Conservation (phyloP, 208 protist genomes). For the Trypanosoma caninum region DNA sequence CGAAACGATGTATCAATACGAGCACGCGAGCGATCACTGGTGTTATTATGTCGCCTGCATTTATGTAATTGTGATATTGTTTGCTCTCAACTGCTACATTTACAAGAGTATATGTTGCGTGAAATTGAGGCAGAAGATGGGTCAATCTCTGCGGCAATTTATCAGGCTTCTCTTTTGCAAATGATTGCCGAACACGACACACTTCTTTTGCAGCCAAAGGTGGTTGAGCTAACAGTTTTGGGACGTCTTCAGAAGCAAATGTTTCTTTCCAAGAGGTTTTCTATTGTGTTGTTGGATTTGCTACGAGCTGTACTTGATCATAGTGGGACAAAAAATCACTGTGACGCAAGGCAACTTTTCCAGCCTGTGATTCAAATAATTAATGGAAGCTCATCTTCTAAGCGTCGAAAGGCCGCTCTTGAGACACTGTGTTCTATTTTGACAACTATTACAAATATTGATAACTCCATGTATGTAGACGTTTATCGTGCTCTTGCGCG, state of each 20-base stretch:
- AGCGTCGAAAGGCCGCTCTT: conserved; percentile 56
- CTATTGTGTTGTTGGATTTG: conserved; percentile 63
- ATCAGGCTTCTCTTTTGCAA: conserved; percentile 51
- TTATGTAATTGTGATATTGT: conserved; percentile 66
- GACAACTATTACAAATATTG: conserved; percentile 56
- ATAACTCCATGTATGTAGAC: conserved; percentile 42
- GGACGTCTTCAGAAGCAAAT: conserved; percentile 54
- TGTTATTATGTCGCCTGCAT: conserved; percentile 78
- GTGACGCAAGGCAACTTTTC: conserved; percentile 44
- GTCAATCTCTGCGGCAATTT: conserved; percentile 70
- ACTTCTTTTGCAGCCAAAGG: conserved; percentile 58
- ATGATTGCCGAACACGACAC: conserved; percentile 69
- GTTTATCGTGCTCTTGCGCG: conserved; percentile 72
- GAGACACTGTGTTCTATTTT: conserved; percentile 76
- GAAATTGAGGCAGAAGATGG: conserved; percentile 75
- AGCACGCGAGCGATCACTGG: conserved; percentile 50
- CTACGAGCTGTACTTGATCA: conserved; percentile 73
- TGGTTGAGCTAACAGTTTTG: conserved; percentile 63
- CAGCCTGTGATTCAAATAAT: conserved; percentile 63
- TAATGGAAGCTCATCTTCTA: conserved; percentile 70
- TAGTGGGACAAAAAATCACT: conserved; percentile 52
- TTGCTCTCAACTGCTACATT: conserved; percentile 56
- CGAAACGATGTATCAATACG: conserved; percentile 66
- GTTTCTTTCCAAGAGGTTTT: conserved; percentile 73
- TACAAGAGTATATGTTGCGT: conserved; percentile 83